Conservation (phyloP, 1,284 basidiomycete species). For the Moniliella sp. region DNA sequence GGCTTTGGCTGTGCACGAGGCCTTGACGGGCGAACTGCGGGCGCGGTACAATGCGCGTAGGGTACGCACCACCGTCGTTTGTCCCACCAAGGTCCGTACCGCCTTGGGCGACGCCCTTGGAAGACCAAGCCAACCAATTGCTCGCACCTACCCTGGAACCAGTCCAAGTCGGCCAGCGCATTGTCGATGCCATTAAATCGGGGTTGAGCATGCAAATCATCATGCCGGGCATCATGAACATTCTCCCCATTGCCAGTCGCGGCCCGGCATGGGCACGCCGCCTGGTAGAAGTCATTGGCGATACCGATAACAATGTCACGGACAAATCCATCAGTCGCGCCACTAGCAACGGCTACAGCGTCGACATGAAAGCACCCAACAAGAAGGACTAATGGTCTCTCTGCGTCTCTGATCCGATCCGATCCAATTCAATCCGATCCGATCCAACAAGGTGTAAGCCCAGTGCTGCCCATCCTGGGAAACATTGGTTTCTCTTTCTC, state of each 20-base stretch:
- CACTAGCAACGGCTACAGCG: slow-evolving; percentile 21
- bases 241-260: slow-evolving; percentile 17
- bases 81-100: slow-evolving; percentile 30
- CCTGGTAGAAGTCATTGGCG: slow-evolving; percentile 13
- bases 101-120: slow-evolving; percentile 25
- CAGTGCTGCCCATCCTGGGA: too few relatives aligned
- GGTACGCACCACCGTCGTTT: slow-evolving; percentile 23
- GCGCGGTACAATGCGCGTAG: slow-evolving; percentile 11
- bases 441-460: too few relatives aligned
- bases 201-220: slow-evolving; percentile 22
- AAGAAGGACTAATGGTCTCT: too few relatives aligned
- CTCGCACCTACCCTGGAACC: slow-evolving; percentile 25
- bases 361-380: too few relatives aligned
- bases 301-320: slow-evolving; percentile 21
- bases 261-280: slow-evolving; percentile 22
- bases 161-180: slow-evolving; percentile 15
- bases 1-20: slow-evolving; percentile 27
- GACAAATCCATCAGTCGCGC: slow-evolving; percentile 15
- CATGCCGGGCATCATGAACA: slow-evolving; percentile 13
- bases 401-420: too few relatives aligned
- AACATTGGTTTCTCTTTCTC: too few relatives aligned
- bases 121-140: slow-evolving; percentile 21
- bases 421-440: too few relatives aligned
- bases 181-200: slow-evolving; percentile 17
- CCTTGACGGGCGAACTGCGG: slow-evolving; percentile 20